These are phyloP conservation scores for Ganoderma multipileum DNA, from an alignment of 1,284 basidiomycete species.

Conservation along the genomic window DNA sequence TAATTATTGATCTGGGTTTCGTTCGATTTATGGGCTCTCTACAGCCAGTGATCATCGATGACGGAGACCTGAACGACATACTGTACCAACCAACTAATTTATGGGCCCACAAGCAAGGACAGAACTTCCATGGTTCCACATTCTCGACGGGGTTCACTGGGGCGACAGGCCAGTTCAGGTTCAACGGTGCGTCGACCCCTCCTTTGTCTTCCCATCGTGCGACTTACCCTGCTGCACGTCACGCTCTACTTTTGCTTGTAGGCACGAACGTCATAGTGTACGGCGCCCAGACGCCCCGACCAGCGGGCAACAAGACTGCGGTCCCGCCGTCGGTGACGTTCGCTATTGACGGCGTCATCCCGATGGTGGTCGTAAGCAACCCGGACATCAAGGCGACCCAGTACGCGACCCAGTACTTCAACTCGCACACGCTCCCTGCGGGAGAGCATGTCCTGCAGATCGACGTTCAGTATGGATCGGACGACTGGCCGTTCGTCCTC, in stretches of 20 bases:
- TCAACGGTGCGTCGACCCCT: slow-evolving; percentile 15
- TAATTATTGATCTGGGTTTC: neutral
- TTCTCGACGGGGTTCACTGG: slow-evolving; percentile 13
- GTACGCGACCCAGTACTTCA: slow-evolving; percentile 8
- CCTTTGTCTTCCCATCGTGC: neutral
- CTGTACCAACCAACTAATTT: slow-evolving; percentile 8
- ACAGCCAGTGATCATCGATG: slow-evolving; percentile 17
- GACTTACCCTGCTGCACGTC: neutral
- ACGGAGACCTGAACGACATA: slow-evolving; percentile 16
- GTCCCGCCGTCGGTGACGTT: slow-evolving; percentile 12
- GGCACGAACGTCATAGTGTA: slow-evolving; percentile 12
- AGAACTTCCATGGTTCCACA: slow-evolving; percentile 9
- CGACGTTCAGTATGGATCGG: slow-evolving; percentile 12
- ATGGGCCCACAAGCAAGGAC: slow-evolving; percentile 3
- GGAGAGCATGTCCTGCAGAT: slow-evolving; percentile 18
- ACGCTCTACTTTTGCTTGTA: neutral
- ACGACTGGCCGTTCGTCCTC: slow-evolving; percentile 21
- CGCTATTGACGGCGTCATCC: slow-evolving; percentile 13
- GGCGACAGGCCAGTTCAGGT: slow-evolving; percentile 12
- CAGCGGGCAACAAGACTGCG: slow-evolving; percentile 1
- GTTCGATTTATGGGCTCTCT: neutral
- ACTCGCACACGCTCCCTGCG: slow-evolving; percentile 4
- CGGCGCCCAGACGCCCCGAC: slow-evolving; percentile 9
- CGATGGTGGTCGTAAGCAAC: slow-evolving; percentile 9
- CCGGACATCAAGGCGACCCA: slow-evolving; percentile 2